phyloP scores from a whole-genome alignment of 176 grass and related monocot species.

The Musa troglodytarum region DNA sequence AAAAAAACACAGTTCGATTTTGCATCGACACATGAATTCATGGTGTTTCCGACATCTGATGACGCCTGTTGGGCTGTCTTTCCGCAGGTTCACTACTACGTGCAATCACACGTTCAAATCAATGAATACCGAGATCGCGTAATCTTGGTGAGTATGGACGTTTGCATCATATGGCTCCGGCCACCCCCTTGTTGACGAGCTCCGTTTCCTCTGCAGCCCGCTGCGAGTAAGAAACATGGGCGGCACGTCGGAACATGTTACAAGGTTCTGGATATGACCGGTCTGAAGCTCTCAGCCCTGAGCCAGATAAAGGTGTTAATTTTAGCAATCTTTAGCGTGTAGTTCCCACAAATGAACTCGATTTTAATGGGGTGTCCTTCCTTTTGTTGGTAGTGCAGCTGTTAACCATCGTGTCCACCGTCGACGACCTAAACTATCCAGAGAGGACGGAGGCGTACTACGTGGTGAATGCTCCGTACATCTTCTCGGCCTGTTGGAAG shows the following conservation, averaged over 20 bases:
- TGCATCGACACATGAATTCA: too few relatives aligned
- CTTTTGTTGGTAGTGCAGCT: constrained; percentile 43
- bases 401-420: constrained; percentile 58
- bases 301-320: constrained; percentile 98
- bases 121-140: constrained; percentile 85
- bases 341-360: too few relatives aligned
- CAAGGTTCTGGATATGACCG: constrained; percentile 93
- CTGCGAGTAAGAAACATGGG: constrained; percentile 51
- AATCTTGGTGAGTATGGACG: constrained; percentile 41
- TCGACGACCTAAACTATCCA: constrained; percentile 96
- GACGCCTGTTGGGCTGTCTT: too few relatives aligned
- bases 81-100: constrained; percentile 74
- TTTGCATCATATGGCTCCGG: neutral
- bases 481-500: constrained; percentile 98
- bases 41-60: too few relatives aligned
- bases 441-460: constrained; percentile 94
- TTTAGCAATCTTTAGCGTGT: too few relatives aligned
- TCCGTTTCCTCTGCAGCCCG: constrained; percentile 34
- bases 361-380: too few relatives aligned
- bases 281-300: constrained; percentile 79
- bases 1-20: too few relatives aligned
- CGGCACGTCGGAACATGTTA: constrained; percentile 60
- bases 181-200: neutral
- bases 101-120: constrained; percentile 96
- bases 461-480: constrained; percentile 79